phyloP scores from a whole-genome alignment of 129 eudicot species.

The Lonicera japonica region DNA sequence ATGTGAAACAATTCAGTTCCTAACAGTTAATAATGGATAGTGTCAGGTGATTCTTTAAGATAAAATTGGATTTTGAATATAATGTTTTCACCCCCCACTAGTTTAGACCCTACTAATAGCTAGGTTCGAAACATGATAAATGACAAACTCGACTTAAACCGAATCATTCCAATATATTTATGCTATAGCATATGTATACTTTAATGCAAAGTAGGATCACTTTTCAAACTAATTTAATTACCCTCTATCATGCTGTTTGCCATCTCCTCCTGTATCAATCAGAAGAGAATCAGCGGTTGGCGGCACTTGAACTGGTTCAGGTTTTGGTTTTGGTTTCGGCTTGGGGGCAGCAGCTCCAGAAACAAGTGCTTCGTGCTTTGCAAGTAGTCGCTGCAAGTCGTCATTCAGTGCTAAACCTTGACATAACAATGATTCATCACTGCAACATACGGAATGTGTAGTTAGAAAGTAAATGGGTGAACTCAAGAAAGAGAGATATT shows the following conservation, averaged over 20 bases:
- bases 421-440: conserved; percentile 83
- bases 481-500: too few species aligned
- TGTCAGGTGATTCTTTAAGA: too few species aligned
- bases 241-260: conserved; percentile 42
- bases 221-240: conserved; percentile 19
- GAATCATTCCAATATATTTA: conserved; percentile 1
- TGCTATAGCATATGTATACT: not conserved
- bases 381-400: conserved; percentile 74
- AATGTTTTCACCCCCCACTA: too few species aligned
- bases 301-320: conserved; percentile 32
- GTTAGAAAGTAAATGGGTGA: too few species aligned
- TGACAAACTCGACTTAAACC: too few species aligned
- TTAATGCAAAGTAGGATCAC: not conserved
- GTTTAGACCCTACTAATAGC: too few species aligned
- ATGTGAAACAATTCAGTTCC: too few species aligned
- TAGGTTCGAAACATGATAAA: too few species aligned
- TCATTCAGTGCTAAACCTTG: conserved; percentile 91
- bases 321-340: conserved; percentile 34
- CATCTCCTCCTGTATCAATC: conserved; percentile 72
- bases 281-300: conserved; percentile 65
- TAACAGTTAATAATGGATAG: too few species aligned
- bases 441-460: conserved; percentile 13
- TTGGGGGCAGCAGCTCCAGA: conserved; percentile 29
- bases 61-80: too few species aligned
- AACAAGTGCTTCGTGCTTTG: conserved; percentile 67